Percentiles rank a stretch among this genome's conserved stretches.
These are phyloP conservation scores for Trichoderma endophyticum DNA, from an alignment of 2,329 filamentous ascomycete genomes.

Conservation along the genomic window DNA sequence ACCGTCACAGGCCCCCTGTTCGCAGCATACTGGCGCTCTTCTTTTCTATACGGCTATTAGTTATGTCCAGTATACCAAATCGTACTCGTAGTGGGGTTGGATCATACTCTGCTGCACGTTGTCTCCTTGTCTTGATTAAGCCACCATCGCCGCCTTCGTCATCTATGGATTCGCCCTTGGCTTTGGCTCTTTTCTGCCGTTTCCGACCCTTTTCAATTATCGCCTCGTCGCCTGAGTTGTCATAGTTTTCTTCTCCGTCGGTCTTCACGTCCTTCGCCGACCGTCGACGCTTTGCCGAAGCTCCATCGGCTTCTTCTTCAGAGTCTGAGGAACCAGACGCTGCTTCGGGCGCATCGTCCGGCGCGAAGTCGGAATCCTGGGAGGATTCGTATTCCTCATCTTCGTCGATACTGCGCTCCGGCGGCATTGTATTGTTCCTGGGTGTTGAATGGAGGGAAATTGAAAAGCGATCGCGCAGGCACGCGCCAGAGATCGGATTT, in stretches of 20 bases:
- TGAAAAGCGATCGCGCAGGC: neutral
- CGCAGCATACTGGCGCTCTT: conserved; percentile 52
- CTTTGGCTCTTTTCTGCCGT: conserved; percentile 45
- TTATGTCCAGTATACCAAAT: neutral
- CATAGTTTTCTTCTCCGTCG: conserved; percentile 49
- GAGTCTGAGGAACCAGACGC: conserved; percentile 51
- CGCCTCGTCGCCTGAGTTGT: conserved; percentile 70
- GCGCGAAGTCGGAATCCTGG: conserved; percentile 71
- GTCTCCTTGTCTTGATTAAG: conserved; percentile 69
- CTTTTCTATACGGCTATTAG: conserved; percentile 43
- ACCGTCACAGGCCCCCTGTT: conserved; percentile 61
- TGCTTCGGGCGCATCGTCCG: conserved; percentile 50
- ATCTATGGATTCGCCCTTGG: conserved; percentile 37
- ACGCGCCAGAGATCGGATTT: conserved; percentile 11
- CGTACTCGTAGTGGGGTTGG: neutral
- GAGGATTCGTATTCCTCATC: conserved; percentile 64
- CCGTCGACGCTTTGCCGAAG: conserved; percentile 27
- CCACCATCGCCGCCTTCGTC: conserved; percentile 59
- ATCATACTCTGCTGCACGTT: conserved; percentile 61
- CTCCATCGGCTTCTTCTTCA: conserved; percentile 36
- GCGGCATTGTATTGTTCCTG: conserved; percentile 38
- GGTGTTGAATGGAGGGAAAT: neutral
- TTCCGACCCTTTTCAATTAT: conserved; percentile 63
- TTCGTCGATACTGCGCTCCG: conserved; percentile 41
- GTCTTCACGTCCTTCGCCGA: conserved; percentile 23